Evolutionary conservation across 768 basidiomycete genomes (phyloP).

Genomic region (Plicaturopsis crispa): DNA sequence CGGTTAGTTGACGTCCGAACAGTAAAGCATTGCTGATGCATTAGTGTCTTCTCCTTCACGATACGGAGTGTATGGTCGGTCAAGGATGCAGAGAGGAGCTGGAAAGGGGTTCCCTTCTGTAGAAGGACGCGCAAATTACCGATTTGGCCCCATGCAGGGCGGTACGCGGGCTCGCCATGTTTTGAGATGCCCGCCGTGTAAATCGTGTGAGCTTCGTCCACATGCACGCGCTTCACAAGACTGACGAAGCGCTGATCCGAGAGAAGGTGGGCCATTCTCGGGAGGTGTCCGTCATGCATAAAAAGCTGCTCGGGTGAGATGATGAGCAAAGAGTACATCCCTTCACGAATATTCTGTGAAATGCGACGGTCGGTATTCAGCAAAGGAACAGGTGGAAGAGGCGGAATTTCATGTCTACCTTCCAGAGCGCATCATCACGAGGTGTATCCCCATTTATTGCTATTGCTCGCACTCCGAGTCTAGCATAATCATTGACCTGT

Average conservation of each 20-base stretch:
- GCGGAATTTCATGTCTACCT: neutral
- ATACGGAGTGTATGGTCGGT: slow-evolving; percentile 15
- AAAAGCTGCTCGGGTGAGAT: slow-evolving; percentile 6
- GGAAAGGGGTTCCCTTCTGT: slow-evolving; percentile 5
- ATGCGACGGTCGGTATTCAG: neutral
- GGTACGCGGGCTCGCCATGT: slow-evolving; percentile 13
- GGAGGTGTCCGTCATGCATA: slow-evolving; percentile 3
- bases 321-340: neutral
- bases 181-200: slow-evolving; percentile 1
- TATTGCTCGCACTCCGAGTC: slow-evolving; percentile 1
- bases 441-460: slow-evolving; percentile 6
- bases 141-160: slow-evolving; percentile 15
- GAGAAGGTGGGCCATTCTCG: neutral
- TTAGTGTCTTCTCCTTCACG: slow-evolving; percentile 7
- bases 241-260: neutral
- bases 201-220: slow-evolving; percentile 5
- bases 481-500: slow-evolving; percentile 2
- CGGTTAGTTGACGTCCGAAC: slow-evolving; percentile 16
- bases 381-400: no score
- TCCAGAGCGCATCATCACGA: slow-evolving; percentile 1
- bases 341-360: neutral
- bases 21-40: slow-evolving; percentile 5
- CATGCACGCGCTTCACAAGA: neutral
- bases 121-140: slow-evolving; percentile 12
- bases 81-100: slow-evolving; percentile 15